phyloP scores from a whole-genome alignment of 2,329 filamentous ascomycete genomes.

The Curvularia verruculosa region DNA sequence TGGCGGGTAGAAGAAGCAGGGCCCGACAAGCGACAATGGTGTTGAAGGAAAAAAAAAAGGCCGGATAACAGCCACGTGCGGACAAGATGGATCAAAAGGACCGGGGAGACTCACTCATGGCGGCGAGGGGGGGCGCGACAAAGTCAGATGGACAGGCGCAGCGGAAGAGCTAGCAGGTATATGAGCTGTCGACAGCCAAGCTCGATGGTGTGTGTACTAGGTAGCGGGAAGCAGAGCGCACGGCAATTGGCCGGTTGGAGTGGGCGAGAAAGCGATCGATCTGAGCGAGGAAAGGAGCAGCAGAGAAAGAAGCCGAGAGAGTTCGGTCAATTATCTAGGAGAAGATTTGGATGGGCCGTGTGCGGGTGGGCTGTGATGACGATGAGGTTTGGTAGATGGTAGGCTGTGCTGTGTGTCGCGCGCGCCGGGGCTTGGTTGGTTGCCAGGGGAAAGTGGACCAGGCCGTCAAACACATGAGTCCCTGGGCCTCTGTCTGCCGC shows the following conservation, averaged over 20 bases:
- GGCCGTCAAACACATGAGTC: neutral
- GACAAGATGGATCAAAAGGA: conserved; percentile 14
- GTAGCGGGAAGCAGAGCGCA: neutral
- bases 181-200: conserved; percentile 17
- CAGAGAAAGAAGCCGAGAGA: neutral
- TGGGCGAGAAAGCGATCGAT: neutral
- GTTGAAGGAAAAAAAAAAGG: conserved; percentile 15
- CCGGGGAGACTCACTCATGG: conserved; percentile 27
- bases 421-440: neutral
- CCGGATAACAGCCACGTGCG: conserved; percentile 11
- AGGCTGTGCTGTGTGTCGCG: neutral
- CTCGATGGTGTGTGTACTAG: conserved; percentile 12
- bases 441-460: neutral
- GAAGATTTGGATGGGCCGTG: neutral
- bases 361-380: neutral
- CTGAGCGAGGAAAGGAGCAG: neutral
- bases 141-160: conserved; percentile 15
- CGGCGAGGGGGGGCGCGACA: conserved; percentile 8
- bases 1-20: conserved; percentile 2
- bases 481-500: neutral
- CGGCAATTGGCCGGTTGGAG: conserved; percentile 11
- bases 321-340: neutral
- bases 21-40: conserved; percentile 9
- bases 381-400: neutral
- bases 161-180: conserved; percentile 18